These are phyloP conservation scores for Phytopythium helicoides DNA, from an alignment of 352 stramenopile genomes.

Conservation along the genomic window DNA sequence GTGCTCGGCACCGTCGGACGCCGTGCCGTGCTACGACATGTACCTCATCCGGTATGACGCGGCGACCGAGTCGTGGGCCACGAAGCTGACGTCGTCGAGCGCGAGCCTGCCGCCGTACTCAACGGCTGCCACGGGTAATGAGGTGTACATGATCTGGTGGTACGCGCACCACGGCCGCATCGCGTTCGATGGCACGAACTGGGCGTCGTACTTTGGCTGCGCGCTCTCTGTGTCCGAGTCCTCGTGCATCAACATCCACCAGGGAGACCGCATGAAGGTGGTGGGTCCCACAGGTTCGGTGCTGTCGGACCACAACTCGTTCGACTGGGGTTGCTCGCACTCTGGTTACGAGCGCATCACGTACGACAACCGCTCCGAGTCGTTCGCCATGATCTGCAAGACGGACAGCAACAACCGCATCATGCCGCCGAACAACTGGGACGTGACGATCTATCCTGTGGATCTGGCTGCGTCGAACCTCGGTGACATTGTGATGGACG, in stretches of 20 bases:
- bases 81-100: conserved; percentile 55
- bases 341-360: conserved; percentile 58
- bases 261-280: conserved; percentile 67
- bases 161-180: conserved; percentile 66
- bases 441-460: conserved; percentile 55
- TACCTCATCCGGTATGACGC: conserved; percentile 56
- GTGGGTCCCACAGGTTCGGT: conserved; percentile 38
- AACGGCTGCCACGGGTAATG: conserved; percentile 27
- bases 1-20: conserved; percentile 32
- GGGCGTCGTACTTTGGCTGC: conserved; percentile 57
- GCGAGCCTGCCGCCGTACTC: conserved; percentile 51
- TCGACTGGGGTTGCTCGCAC: conserved; percentile 62
- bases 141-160: conserved; percentile 75
- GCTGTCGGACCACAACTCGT: conserved; percentile 37
- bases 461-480: conserved; percentile 44
- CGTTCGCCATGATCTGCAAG: conserved; percentile 58
- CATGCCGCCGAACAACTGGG: conserved; percentile 53
- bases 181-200: conserved; percentile 55
- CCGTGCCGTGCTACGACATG: conserved; percentile 58
- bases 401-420: conserved; percentile 74
- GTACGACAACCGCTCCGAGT: conserved; percentile 42
- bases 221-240: conserved; percentile 52
- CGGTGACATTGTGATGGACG: conserved; percentile 46
- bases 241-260: conserved; percentile 70
- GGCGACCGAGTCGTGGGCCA: conserved; percentile 46